Evolutionary conservation across 345 rosid genomes (phyloP), one percentile per base, ranked within the genome.

Genomic region (Eucalyptus erythrocorys): DNA sequence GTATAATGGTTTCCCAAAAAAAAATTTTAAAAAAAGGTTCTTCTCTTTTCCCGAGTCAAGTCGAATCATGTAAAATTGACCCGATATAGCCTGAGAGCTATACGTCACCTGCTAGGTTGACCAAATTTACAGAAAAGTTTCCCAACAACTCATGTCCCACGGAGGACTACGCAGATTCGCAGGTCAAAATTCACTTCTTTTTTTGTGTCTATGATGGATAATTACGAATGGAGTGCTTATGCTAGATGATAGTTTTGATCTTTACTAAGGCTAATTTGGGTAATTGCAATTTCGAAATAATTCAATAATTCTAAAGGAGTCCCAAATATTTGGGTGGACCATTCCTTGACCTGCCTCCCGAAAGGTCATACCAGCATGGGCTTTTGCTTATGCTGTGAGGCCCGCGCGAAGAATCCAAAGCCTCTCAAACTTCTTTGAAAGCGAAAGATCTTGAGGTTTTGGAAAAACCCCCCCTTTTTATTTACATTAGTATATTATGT

Each of bases 1-100:
- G 16, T 66, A 32, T 16, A 32, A 13, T 0, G 42, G 22, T 66
- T 66, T 7, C 79, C 22, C 13, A 24, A 22, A 10, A 24, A 24
- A 4, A 8, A 4, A 5, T n/a, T n/a, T n/a, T 14, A 64, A 15
- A 68, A 5, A 17, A 9, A 0, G n/a, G n/a, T n/a, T n/a, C n/a
- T 16, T 68, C 4, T 0, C 43, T 19, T 68, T 12, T 32, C 43
- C 13, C 13, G 43, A 6, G n/a, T 34, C 81, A 19, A 34, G 81
- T 37, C 4, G 3, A 34, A 32, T 4, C 37, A 15, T 4, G 0
- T 30, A 30, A 17, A n/a, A 61, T 66, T 37, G 42, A 16, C 22
- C 79, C 4, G 3, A 68, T 34, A 10, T 16, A 32, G 12, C 42
- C 16, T 10, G 19, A 68, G 24, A 32, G 21, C 21, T 10, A 10